These are phyloP conservation scores for Collariella sp. DNA, from an alignment of 495 filamentous ascomycete genomes.

Conservation along the genomic window DNA sequence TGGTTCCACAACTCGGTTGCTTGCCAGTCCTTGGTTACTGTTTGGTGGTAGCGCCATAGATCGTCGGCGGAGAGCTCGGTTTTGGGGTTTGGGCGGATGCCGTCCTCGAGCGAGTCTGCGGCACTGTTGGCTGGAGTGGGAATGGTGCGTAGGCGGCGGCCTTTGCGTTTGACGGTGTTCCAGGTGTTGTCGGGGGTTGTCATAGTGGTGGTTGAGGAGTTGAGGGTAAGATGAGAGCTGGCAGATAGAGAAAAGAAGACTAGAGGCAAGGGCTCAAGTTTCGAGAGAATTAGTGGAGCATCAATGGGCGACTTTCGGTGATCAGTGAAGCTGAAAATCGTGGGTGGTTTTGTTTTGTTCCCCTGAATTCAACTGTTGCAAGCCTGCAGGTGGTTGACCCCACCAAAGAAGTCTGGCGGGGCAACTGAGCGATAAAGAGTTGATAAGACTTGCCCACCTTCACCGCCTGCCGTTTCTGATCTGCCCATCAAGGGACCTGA, in stretches of 20 bases:
- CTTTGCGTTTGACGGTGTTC: conserved; percentile 25
- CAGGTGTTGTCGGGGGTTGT: conserved; percentile 14
- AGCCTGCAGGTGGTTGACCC: no score
- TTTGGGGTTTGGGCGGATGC: conserved; percentile 21
- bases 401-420: no score
- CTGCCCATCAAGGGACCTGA: no score
- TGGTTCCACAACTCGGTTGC: conserved; percentile 17
- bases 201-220: background rate
- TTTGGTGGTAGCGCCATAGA: conserved; percentile 18
- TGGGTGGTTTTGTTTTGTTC: no score
- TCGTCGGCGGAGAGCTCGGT: conserved; percentile 21
- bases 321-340: no score
- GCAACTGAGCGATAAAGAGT: background rate
- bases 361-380: no score
- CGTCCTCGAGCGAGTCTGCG: conserved; percentile 2
- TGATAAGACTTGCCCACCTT: background rate
- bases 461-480: conserved; percentile 4
- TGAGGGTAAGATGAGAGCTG: no score
- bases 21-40: conserved; percentile 12
- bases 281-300: no score
- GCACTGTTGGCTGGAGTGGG: background rate
- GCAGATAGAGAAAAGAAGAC: no score
- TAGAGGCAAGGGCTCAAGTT: no score
- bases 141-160: conserved; percentile 17
- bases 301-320: no score